Evolutionary conservation across 1,284 basidiomycete species (phyloP), one percentile per base, ranked within the genome.

Genomic region (Papiliotrema terrestris): DNA sequence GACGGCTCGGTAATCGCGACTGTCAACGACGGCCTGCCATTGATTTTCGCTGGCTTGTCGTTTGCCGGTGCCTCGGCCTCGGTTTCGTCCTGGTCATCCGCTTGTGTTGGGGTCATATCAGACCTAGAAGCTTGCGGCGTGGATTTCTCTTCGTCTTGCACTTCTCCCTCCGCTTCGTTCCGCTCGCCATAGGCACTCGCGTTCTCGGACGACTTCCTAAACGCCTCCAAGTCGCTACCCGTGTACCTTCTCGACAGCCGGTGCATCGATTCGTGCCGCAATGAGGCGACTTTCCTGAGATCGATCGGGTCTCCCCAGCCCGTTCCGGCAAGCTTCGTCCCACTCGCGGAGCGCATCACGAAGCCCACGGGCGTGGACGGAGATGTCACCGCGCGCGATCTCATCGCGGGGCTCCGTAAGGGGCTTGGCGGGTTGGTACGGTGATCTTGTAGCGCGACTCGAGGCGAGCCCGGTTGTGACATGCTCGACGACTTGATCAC

Each of bases 351-450:
- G 36, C 26, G 43, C 36, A 52, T 20, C 17, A n/a, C 13, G 23
- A 39, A 45, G 6, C 45, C 29, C 3, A 44, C 20, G 6, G 45
- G 38, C 9, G 43, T 19, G 3, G 54, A 48, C 11, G 72, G 68
- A 29, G 71, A 52, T 2, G 72, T 72, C 8, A 63, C 64, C 2
- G 73, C 70, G 9, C 71, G 60, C 1, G 56, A 63, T 57, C 68
- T 70, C 23, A 60, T 51, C 20, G 49, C 17, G 9, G 51, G 36
- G 35, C 3, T 19, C 9, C 36, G 32, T 19, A 49, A 42, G 3
- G 55, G 56, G 46, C 49, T 56, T 2, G 48, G 19, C n/a, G 54
- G 54, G 14, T n/a, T 49, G 17, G 53, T 32, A 3, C 26, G 42
- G n/a, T 45, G 35, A 20, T 37, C 47, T 13, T 54, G 56, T 3